These are phyloP conservation scores for Tephrocybe sp. DNA, from an alignment of 768 basidiomycete genomes.

Conservation along the genomic window DNA sequence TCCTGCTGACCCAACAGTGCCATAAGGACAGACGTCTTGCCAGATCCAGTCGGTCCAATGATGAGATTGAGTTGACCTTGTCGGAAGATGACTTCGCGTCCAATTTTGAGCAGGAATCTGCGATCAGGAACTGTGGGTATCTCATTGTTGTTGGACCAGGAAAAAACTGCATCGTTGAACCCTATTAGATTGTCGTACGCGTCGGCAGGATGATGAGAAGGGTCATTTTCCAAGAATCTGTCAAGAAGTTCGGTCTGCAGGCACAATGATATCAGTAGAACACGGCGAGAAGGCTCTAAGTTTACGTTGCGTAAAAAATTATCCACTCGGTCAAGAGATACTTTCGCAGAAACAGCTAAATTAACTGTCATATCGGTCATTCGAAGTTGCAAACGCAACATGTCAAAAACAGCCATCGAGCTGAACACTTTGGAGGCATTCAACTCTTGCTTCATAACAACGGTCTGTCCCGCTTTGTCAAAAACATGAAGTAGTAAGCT, in stretches of 20 bases:
- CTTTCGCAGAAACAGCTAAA: conserved; percentile 40
- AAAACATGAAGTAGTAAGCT: background rate
- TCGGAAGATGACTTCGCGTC: conserved; percentile 53
- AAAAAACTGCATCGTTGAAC: conserved; percentile 51
- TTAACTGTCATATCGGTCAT: conserved; percentile 27
- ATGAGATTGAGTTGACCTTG: conserved; percentile 53
- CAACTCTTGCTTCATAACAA: conserved; percentile 37
- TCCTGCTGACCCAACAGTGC: conserved; percentile 44
- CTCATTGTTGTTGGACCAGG: conserved; percentile 45
- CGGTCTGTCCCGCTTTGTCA: conserved; percentile 22
- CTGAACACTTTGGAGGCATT: conserved; percentile 44
- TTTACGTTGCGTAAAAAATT: conserved; percentile 37
- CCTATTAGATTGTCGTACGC: conserved; percentile 36
- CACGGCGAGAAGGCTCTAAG: background rate
- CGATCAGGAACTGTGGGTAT: conserved; percentile 36
- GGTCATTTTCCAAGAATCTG: background rate
- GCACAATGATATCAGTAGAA: background rate
- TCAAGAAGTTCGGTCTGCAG: conserved; percentile 3
- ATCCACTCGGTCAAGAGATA: conserved; percentile 57
- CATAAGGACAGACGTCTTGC: conserved; percentile 68
- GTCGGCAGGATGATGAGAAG: background rate
- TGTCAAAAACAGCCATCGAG: conserved; percentile 59
- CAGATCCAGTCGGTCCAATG: conserved; percentile 57
- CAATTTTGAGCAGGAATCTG: conserved; percentile 48
- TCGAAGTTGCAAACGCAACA: conserved; percentile 50